Conservation (phyloP, 371 early-diverging fungal genomes). For the Actinomortierella wolfii region DNA sequence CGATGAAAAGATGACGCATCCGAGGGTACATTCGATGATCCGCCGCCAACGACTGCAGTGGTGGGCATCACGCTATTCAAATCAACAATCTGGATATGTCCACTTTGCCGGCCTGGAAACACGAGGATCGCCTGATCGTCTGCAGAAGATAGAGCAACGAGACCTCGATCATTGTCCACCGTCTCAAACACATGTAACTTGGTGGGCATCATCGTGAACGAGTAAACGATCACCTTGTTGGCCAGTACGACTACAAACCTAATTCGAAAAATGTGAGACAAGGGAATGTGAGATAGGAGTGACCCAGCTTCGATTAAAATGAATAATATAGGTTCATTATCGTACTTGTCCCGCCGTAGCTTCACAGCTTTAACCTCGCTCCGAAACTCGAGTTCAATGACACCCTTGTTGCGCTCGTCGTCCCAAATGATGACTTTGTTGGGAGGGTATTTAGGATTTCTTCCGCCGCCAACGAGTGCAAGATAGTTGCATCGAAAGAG, state of each 20-base stretch:
- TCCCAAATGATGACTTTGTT: conserved; percentile 94
- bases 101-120: conserved; percentile 79
- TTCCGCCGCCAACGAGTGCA: conserved; percentile 96
- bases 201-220: conserved; percentile 71
- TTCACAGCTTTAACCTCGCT: conserved; percentile 83
- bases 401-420: conserved; percentile 73
- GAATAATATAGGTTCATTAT: conserved; percentile 20
- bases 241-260: conserved; percentile 80
- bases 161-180: conserved; percentile 77
- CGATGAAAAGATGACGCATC: conserved; percentile 1
- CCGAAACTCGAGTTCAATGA: conserved; percentile 82
- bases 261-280: not conserved
- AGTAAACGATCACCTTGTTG: conserved; percentile 87
- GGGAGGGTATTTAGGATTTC: conserved; percentile 82
- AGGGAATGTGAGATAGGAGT: too few relatives aligned
- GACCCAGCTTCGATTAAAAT: not conserved
- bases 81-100: conserved; percentile 88
- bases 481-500: conserved; percentile 92
- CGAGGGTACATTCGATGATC: conserved; percentile 4
- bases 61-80: conserved; percentile 63
- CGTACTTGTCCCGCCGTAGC: conserved; percentile 79
- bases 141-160: conserved; percentile 69
- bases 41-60: conserved; percentile 22
- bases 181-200: conserved; percentile 86
- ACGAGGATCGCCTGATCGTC: conserved; percentile 68